Conservation (phyloP, 768 basidiomycete species). For the Tylopilus rubrobrunneus region DNA sequence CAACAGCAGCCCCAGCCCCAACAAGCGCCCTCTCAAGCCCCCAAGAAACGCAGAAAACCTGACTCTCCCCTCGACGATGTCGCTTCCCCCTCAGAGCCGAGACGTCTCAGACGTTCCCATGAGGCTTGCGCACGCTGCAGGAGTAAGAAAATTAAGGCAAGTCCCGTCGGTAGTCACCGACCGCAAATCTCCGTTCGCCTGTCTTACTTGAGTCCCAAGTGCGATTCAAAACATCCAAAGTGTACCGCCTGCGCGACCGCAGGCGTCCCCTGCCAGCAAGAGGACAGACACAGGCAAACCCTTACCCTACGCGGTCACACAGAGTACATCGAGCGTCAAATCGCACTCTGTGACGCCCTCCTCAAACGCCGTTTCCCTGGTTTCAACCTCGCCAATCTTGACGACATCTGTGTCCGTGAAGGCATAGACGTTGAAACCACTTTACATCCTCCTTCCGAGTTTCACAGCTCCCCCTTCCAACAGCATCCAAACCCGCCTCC, state of each 20-base stretch:
- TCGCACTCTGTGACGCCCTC: conserved; percentile 73
- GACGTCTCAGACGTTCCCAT: conserved; percentile 82
- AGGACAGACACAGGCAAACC: conserved; percentile 84
- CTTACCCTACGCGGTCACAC: conserved; percentile 82
- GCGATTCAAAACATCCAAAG: conserved; percentile 86
- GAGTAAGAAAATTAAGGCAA: conserved; percentile 94
- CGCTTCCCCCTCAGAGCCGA: conserved; percentile 59
- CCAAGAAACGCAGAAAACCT: conserved; percentile 59
- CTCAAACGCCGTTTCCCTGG: conserved; percentile 69
- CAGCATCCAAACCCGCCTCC: conserved; percentile 24
- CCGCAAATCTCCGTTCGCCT: conserved; percentile 74
- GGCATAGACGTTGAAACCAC: conserved; percentile 50
- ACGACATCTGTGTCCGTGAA: conserved; percentile 60
- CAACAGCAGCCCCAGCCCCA: conserved; percentile 26
- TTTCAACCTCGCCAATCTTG: conserved; percentile 64
- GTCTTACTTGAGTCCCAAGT: conserved; percentile 48
- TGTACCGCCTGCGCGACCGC: conserved; percentile 84
- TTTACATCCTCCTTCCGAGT: conserved; percentile 26
- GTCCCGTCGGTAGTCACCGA: conserved; percentile 67
- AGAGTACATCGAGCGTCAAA: conserved; percentile 76
- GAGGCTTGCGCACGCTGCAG: conserved; percentile 92
- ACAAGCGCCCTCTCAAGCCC: conserved; percentile 33
- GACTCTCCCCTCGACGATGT: conserved; percentile 55
- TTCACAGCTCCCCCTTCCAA: conserved; percentile 34
- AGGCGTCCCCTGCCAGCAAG: conserved; percentile 77